Evolutionary conservation across 1,284 basidiomycete species (phyloP).

Genomic region (Stygiomarasmius scandens): DNA sequence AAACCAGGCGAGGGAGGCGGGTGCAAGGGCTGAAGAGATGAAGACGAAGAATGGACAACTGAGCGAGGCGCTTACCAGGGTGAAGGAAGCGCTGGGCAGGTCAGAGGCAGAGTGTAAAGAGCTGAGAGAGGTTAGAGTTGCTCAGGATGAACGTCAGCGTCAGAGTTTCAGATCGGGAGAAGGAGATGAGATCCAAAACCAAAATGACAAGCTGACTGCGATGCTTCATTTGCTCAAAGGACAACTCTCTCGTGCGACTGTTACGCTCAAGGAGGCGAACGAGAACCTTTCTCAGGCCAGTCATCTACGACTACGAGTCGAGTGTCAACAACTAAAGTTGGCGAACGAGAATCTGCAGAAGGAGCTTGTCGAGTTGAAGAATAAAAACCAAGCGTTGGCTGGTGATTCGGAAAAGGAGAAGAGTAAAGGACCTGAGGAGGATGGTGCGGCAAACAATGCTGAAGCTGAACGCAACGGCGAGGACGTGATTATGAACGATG

Average conservation of each 20-base stretch:
- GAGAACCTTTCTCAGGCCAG: background rate
- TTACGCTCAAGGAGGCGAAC: background rate
- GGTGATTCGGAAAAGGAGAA: background rate
- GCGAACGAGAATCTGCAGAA: too few species aligned
- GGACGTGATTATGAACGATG: background rate
- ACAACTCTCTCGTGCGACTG: background rate
- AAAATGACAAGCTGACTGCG: background rate
- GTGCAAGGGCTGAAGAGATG: background rate
- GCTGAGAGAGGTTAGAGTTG: background rate
- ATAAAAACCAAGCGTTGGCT: background rate
- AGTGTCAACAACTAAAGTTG: background rate
- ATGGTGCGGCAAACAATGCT: background rate
- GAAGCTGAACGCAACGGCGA: background rate
- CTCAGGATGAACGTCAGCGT: background rate
- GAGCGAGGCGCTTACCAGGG: background rate
- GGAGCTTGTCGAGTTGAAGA: background rate
- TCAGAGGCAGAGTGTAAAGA: background rate
- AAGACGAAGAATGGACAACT: background rate
- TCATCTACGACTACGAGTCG: background rate
- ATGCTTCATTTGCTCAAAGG: background rate
- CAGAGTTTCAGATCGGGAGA: background rate
- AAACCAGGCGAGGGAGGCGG: background rate
- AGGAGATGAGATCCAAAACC: background rate
- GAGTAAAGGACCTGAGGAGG: background rate
- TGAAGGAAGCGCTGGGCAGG: background rate